phyloP scores from a whole-genome alignment of 768 basidiomycete species.

The Podaxis sp. region DNA sequence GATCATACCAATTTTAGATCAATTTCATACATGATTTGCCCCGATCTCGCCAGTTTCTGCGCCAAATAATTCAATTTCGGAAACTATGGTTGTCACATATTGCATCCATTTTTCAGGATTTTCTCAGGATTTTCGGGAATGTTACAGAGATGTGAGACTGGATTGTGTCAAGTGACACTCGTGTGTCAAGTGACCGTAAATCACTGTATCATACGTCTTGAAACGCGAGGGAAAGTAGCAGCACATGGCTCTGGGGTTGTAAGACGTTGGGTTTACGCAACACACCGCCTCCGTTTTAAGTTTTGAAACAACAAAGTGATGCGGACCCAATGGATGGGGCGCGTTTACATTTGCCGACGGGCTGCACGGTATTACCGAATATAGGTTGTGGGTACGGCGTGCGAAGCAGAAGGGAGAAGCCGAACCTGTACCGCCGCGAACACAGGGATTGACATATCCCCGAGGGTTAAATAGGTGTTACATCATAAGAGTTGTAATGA shows the following conservation, averaged over 20 bases:
- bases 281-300: not conserved
- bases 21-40: no score
- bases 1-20: no score
- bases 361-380: conserved; percentile 10
- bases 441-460: conserved; percentile 16
- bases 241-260: not conserved
- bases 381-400: not conserved
- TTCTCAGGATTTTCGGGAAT: no score
- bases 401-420: not conserved
- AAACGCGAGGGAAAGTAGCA: conserved; percentile 2
- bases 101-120: no score
- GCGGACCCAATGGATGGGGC: not conserved
- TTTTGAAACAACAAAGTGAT: not conserved
- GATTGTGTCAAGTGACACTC: no score
- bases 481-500: conserved; percentile 4
- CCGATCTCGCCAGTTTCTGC: no score
- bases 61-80: no score
- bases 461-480: not conserved
- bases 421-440: not conserved
- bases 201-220: not conserved
- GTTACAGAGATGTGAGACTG: no score
- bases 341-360: conserved; percentile 12
- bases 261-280: not conserved
- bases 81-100: no score
- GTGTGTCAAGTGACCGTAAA: no score